Base-by-base conservation (phyloP, 768 basidiomycete species). In the Lactarius akahatsu region DNA sequence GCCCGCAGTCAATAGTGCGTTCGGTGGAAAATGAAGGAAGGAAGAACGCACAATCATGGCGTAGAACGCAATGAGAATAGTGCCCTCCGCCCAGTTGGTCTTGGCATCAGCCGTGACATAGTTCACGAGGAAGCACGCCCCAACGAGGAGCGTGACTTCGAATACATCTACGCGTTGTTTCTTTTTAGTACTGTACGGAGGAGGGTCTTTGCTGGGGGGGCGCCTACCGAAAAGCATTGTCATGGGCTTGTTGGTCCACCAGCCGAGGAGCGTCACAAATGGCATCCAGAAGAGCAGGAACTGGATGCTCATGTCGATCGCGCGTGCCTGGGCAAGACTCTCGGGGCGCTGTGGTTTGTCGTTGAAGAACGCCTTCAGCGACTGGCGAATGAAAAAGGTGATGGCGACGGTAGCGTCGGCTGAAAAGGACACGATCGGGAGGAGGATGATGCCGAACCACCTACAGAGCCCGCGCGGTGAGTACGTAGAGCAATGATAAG, bases 271-370 rank as follows among this genome's bases (percentile, higher is more conserved):
- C 4, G 88, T 83, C 50, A 91, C 73, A 70, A 90, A 80, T 0
- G 90, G 90, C 83, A 87, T 88, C 90, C 90, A 92, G 75, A 90
- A 89, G 13, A 91, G 78, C 20, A 81, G 81, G 74, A 92, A 91
- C 71, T 92, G 90, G 64, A 91, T 90, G 71, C 86, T 87, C 56
- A 91, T 80, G 73, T 92, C 90, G 65, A 92, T 92, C 6, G 89
- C 86, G 28, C 85, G 81, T 0, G 81, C 87, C 72, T 84, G 85
- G 0, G 90, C 90, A 26, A 90, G 77, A n/a, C 81, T 80, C 6
- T 79, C 78, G 1, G 87, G 87, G 18, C 83, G 70, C 45, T 73
- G 77, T 0, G 78, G 77, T 4, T 78, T 74, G 45, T 73, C 72
- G 32, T 7, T 7, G 71, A 83, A 77, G 68, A 82, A 74, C 61